A percentile compares a stretch with the other conserved stretches of the same genome.
These are phyloP conservation scores for Suaeda aralocaspica DNA, from an alignment of 148 eudicot genomes.

Conservation along the genomic window DNA sequence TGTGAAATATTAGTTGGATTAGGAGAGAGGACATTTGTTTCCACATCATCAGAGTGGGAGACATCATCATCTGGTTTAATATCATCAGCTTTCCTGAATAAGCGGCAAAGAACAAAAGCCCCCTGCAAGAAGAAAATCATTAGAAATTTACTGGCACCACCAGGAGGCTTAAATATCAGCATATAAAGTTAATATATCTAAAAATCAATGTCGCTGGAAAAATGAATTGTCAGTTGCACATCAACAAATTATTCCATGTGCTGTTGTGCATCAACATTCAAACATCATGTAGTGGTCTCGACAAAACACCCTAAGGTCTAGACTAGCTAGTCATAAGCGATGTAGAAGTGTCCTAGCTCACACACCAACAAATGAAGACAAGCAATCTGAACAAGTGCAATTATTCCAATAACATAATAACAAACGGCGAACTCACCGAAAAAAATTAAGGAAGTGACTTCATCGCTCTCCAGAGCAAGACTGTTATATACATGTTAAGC, in stretches of 20 bases:
- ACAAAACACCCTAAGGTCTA: background rate
- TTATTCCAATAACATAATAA: background rate
- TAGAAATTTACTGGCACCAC: background rate
- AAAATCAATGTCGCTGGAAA: background rate
- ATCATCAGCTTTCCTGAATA: conserved; percentile 69
- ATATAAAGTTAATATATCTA: background rate
- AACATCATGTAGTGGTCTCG: background rate
- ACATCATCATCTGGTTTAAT: conserved; percentile 47
- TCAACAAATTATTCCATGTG: background rate
- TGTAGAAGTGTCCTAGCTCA: background rate
- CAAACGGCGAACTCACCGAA: background rate
- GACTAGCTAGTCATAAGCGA: background rate
- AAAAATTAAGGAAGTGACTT: background rate
- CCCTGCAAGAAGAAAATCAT: conserved; percentile 37
- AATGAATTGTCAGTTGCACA: background rate
- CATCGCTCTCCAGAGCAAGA: background rate
- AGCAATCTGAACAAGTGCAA: background rate
- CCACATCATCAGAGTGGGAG: conserved; percentile 49
- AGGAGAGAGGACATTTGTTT: conserved; percentile 43
- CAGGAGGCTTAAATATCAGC: background rate
- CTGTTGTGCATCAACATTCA: background rate
- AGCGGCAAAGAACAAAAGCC: conserved; percentile 75
- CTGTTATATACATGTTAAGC: background rate
- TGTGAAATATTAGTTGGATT: conserved; percentile 33
- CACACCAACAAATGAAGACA: background rate